Evolutionary conservation across 768 basidiomycete genomes (phyloP).

Genomic region (Gloeopeniophorella convolvens): DNA sequence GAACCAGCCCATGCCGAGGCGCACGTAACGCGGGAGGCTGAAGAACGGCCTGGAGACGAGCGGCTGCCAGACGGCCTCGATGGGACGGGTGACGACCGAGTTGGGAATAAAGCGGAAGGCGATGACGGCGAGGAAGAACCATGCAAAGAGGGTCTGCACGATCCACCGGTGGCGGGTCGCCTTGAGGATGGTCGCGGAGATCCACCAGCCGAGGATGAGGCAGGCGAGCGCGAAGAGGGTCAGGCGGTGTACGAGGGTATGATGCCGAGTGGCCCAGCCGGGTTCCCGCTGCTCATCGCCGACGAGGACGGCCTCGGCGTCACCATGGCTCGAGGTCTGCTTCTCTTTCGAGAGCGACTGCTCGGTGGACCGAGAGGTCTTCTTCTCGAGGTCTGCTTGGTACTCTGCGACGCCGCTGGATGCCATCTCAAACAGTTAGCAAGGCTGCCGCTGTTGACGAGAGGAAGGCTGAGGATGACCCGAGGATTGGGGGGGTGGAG

Average conservation of each 20-base stretch:
- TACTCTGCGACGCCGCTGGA: not conserved
- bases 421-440: not conserved
- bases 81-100: constrained; percentile 60
- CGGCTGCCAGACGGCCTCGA: constrained; percentile 65
- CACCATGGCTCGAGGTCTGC: constrained; percentile 7
- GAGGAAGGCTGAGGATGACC: not conserved
- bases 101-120: constrained; percentile 83
- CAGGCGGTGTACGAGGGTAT: constrained; percentile 24
- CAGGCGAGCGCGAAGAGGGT: constrained; percentile 46
- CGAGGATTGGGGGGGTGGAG: not conserved
- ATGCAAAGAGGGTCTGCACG: constrained; percentile 75
- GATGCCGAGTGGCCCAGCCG: constrained; percentile 18
- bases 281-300: constrained; percentile 17
- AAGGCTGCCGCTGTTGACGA: constrained; percentile 12
- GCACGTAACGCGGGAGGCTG: constrained; percentile 41
- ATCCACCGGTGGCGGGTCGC: constrained; percentile 79
- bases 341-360: constrained; percentile 26
- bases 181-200: constrained; percentile 60
- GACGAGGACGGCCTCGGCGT: constrained; percentile 9
- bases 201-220: constrained; percentile 81
- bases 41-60: constrained; percentile 63
- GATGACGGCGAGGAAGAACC: constrained; percentile 74
- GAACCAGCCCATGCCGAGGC: constrained; percentile 68
- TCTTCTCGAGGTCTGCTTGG: constrained; percentile 16
- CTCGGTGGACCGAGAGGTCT: constrained; percentile 22